Base-by-base conservation (phyloP, 139 green algal species). In the Asterochloris sp. region DNA sequence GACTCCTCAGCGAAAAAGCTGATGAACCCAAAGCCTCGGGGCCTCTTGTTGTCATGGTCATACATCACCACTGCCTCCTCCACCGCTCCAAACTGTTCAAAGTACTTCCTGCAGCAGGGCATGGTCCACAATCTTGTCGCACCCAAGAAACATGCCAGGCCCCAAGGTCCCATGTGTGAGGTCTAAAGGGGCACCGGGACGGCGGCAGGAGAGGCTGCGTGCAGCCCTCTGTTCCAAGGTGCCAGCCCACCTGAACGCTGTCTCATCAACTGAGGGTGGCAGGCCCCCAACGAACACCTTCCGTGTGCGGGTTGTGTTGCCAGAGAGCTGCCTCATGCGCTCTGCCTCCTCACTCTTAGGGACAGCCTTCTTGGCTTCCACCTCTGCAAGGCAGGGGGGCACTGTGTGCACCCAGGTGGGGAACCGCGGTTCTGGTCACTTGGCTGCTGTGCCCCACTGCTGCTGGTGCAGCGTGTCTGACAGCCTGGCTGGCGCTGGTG, bases 201-300 rank as follows among this genome's bases (percentile, higher is more conserved):
- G 38, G 38, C 38, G 38, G 38, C 38, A 2, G 38, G 38, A 54
- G 38, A 54, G 38, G 38, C 38, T 10, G 38, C 38, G 4, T 96
- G 82, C 96, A 94, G 11, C 21, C 23, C 8, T 24, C 60, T 27
- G 13, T 15, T 13, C n/a, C 24, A 60, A 54, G 60, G 4, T 11
- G 12, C 54, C 67, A n/a, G 69, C 76, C 54, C 88, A 80, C 6
- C 91, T 89, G 80, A 98, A 88, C 23, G 88, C 85, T 17, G 83
- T 80, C 78, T 99, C 96, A 76, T 97, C 95, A 21, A 98, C 94
- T 24, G 82, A 91, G 60, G 94, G 94, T 0, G 96, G 88, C 75
- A 99, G 90, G 62, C 96, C 96, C 16, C 96, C 96, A 21, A 99
- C 95, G 85, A 99, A 99, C 16, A 99, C 94, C 84, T 99, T 99